A percentile compares a stretch with the other conserved stretches of the same genome.
Conservation (phyloP, 2,329 filamentous ascomycete genomes). For the Fusarium annulatum region DNA sequence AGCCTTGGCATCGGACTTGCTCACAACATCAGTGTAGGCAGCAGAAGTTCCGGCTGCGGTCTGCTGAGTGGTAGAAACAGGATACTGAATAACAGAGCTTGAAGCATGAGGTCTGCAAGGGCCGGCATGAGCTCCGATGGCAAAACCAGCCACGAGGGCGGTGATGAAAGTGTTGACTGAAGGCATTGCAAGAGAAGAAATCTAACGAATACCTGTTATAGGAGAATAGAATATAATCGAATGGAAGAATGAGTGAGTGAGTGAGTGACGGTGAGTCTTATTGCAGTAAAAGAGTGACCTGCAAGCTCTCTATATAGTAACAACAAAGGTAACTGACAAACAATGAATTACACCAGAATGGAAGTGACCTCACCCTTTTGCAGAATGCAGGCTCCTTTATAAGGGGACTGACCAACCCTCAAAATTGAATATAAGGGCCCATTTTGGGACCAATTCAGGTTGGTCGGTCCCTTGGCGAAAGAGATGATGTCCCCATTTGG, state of each 20-base stretch:
- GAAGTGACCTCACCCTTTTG: conserved; percentile 3
- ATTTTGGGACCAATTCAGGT: conserved; percentile 5
- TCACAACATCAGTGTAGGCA: not conserved
- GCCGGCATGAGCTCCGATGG: conserved; percentile 25
- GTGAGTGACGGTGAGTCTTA: conserved; percentile 6
- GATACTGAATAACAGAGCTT: conserved; percentile 7
- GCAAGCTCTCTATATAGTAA: conserved; percentile 33
- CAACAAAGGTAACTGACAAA: conserved; percentile 5
- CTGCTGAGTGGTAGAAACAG: not conserved
- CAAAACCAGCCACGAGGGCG: conserved; percentile 29
- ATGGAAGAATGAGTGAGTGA: conserved; percentile 1
- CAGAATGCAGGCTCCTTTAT: conserved; percentile 31
- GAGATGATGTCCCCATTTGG: conserved; percentile 23
- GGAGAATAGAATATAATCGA: conserved; percentile 5
- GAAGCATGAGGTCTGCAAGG: conserved; percentile 29
- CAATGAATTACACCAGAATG: not conserved
- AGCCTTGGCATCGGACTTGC: not conserved
- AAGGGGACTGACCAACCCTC: conserved; percentile 30
- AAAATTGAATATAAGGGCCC: conserved; percentile 30
- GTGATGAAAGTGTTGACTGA: conserved; percentile 22
- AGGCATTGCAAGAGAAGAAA: conserved; percentile 19
- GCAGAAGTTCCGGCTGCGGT: not conserved
- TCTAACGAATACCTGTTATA: not conserved
- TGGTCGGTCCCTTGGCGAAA: conserved; percentile 20
- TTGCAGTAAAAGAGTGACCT: conserved; percentile 28